A percentile compares a stretch with the other conserved stretches of the same genome.
These are phyloP conservation scores for Parsonsia alboflavescens DNA, from an alignment of 257 asterid species.

Conservation along the genomic window DNA sequence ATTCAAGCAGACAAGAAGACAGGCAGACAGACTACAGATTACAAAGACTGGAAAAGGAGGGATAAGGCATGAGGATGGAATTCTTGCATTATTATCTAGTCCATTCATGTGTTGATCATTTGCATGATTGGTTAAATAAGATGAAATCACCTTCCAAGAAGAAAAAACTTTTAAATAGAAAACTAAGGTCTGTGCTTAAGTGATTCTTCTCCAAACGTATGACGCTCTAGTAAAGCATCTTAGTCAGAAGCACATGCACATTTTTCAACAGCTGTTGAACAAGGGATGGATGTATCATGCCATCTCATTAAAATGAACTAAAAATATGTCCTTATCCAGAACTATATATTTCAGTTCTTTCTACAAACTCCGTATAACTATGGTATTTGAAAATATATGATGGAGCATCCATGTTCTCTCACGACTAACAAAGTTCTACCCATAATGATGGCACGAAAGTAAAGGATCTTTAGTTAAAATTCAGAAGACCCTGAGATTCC, in stretches of 20 bases:
- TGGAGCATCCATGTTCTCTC: background rate
- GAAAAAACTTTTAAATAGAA: background rate
- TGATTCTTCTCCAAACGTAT: background rate
- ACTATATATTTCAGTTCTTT: background rate
- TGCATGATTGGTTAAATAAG: background rate
- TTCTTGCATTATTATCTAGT: background rate
- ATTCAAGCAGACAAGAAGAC: background rate
- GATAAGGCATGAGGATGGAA: background rate
- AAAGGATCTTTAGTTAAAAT: background rate
- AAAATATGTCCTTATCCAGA: background rate
- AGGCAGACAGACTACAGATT: background rate
- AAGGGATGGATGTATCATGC: background rate
- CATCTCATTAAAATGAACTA: background rate
- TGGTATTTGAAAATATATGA: background rate
- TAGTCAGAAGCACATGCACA: background rate
- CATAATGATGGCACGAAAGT: background rate
- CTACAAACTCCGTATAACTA: background rate
- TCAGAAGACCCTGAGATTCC: background rate
- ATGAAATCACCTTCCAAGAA: background rate
- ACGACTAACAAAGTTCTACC: background rate
- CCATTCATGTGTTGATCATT: background rate
- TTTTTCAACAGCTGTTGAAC: background rate
- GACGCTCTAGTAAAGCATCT: background rate
- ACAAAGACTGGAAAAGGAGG: background rate
- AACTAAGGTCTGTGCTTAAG: background rate